A percentile compares a stretch with the other conserved stretches of the same genome.
phyloP scores from a whole-genome alignment of 176 grass and related monocot genomes.

The Areca catechu region DNA sequence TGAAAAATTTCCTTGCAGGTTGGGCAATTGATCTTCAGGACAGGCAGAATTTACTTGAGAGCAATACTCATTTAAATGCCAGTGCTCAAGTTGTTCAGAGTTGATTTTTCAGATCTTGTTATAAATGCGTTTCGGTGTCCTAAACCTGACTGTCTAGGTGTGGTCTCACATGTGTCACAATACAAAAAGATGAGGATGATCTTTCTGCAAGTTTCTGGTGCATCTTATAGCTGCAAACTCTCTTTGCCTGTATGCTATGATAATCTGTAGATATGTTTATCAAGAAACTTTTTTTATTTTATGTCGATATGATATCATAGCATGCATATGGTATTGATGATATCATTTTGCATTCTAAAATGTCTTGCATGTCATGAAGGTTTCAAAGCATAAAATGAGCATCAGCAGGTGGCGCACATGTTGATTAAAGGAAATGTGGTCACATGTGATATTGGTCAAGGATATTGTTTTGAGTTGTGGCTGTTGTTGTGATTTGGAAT shows the following conservation, averaged over 20 bases:
- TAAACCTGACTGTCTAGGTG: slow-evolving; percentile 52
- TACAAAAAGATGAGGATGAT: slow-evolving; percentile 31
- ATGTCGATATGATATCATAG: too few relatives aligned
- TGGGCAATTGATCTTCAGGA: slow-evolving; percentile 58
- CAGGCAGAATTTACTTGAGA: slow-evolving; percentile 66
- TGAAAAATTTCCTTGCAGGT: slow-evolving; percentile 26
- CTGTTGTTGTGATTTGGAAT: slow-evolving; percentile 37
- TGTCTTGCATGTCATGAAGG: slow-evolving; percentile 23
- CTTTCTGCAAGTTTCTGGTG: slow-evolving; percentile 44
- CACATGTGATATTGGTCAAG: slow-evolving; percentile 42
- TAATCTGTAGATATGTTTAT: too few relatives aligned
- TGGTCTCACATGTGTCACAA: slow-evolving; percentile 44
- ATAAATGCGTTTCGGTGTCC: slow-evolving; percentile 65
- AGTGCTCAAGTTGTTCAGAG: slow-evolving; percentile 68
- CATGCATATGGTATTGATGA: too few relatives aligned
- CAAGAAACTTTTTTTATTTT: too few relatives aligned
- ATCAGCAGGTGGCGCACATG: slow-evolving; percentile 33
- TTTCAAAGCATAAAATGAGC: slow-evolving; percentile 37
- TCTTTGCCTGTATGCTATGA: slow-evolving; percentile 49
- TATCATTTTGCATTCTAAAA: slow-evolving; percentile 2
- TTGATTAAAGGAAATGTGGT: slow-evolving; percentile 31
- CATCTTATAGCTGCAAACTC: slow-evolving; percentile 34
- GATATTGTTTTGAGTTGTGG: slow-evolving; percentile 71
- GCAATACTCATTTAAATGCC: slow-evolving; percentile 73
- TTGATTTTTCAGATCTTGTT: slow-evolving; percentile 74